Percentiles rank a stretch among this genome's conserved stretches.
These are phyloP conservation scores for Rhizopogon vinicolor DNA, from an alignment of 768 basidiomycete genomes.

Conservation along the genomic window DNA sequence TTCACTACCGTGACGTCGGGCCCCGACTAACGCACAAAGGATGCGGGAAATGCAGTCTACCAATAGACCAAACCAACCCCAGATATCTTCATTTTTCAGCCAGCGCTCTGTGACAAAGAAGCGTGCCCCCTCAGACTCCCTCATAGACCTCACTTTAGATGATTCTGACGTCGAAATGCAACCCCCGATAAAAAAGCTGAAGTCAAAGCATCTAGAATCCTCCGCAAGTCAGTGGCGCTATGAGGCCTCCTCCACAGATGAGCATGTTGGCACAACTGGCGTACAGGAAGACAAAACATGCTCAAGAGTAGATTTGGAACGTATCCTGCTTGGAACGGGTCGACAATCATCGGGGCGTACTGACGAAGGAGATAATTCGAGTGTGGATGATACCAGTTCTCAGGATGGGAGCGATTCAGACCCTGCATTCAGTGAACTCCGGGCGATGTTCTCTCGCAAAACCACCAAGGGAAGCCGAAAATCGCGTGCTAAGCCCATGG, in stretches of 20 bases:
- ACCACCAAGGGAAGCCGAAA: constrained; percentile 32
- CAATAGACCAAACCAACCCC: background rate
- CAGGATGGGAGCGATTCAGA: constrained; percentile 39
- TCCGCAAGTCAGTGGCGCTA: constrained; percentile 43
- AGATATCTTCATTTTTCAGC: constrained; percentile 7
- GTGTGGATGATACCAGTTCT: constrained; percentile 20
- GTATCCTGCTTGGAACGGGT: constrained; percentile 45
- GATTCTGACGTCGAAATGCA: constrained; percentile 24
- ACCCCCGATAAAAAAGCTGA: constrained; percentile 26
- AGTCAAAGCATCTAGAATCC: constrained; percentile 13
- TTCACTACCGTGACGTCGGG: too few species aligned
- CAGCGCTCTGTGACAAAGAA: constrained; percentile 16
- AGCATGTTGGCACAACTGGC: constrained; percentile 18
- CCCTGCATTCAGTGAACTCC: constrained; percentile 41
- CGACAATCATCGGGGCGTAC: constrained; percentile 4
- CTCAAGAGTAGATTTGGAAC: constrained; percentile 41
- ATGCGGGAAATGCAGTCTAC: background rate
- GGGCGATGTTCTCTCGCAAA: constrained; percentile 40
- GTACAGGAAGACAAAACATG: constrained; percentile 39
- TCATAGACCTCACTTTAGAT: constrained; percentile 53
- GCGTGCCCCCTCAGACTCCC: constrained; percentile 20
- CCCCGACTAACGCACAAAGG: background rate
- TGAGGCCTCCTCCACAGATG: constrained; percentile 10
- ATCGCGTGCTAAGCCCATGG: constrained; percentile 19
- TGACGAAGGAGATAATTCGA: constrained; percentile 17